phyloP scores from a whole-genome alignment of 306 rosid species.

The Abrus precatorius region DNA sequence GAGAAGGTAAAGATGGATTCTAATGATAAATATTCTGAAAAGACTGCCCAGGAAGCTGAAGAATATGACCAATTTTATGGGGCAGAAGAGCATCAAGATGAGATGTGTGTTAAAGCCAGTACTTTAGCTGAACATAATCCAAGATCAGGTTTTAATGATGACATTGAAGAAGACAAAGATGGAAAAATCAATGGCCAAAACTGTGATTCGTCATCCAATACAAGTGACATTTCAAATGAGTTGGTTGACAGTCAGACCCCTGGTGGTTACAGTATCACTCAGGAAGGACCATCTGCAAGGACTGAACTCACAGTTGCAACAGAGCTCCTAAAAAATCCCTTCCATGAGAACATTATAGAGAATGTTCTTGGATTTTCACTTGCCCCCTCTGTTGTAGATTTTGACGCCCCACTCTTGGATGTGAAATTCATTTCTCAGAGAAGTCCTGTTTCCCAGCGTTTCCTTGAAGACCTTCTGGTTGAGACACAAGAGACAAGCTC shows the following conservation, averaged over 20 bases:
- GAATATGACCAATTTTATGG: constrained; percentile 6
- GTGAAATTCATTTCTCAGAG: constrained; percentile 68
- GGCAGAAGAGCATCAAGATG: constrained; percentile 45
- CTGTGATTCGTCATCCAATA: constrained; percentile 42
- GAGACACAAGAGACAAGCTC: constrained; percentile 51
- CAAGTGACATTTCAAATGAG: constrained; percentile 32
- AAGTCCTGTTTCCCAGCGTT: constrained; percentile 27
- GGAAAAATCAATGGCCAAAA: constrained; percentile 42
- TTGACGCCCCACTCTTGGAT: constrained; percentile 73
- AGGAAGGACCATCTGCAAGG: constrained; percentile 38
- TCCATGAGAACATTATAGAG: constrained; percentile 59
- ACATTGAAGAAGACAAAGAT: constrained; percentile 44
- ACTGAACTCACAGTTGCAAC: constrained; percentile 36
- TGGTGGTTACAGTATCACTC: constrained; percentile 27
- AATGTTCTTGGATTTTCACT: constrained; percentile 69
- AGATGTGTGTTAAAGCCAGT: constrained; percentile 22
- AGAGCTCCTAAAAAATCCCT: constrained; percentile 42
- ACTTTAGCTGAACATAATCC: constrained; percentile 41
- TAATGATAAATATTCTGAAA: constrained; percentile 47
- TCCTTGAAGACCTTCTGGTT: constrained; percentile 68
- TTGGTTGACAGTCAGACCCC: constrained; percentile 43
- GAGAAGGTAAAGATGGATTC: constrained; percentile 39
- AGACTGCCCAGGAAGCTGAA: constrained; percentile 45
- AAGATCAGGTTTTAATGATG: constrained; percentile 36
- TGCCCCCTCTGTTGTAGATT: constrained; percentile 67